Base-by-base conservation (phyloP, 2,329 filamentous ascomycete species). In the Aureobasidium sp. region DNA sequence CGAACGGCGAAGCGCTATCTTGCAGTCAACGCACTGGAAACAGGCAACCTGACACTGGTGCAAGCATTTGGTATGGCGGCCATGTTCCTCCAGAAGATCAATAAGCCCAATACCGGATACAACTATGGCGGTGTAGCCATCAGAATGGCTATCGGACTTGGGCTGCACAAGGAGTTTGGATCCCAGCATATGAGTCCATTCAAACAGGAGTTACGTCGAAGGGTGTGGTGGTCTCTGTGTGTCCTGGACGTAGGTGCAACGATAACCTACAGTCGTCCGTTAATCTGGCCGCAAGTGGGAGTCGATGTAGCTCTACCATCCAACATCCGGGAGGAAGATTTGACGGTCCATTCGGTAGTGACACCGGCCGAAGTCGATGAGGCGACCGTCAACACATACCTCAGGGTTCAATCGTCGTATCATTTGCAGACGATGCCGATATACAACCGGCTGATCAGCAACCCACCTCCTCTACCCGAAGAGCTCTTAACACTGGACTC, bases 71-170 rank as follows among this genome's bases (percentile, higher is more conserved):
- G 75, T 13, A 71, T 81, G 51, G 71, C 80, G 64, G 77, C 77
- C 61, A 80, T 80, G 60, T 79, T 79, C 63, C 71, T 77, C 0
- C 79, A 81, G 65, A 81, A 81, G 66, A 72, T 77, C 32, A 77
- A 80, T 66, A 79, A 79, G 62, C 79, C 79, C 2, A 81, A 81
- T 64, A 77, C 74, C 9, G 78, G 78, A 8, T 81, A 77, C 70
- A 80, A 78, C 51, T 79, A 78, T 63, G 67, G 79, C 7, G 79
- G 79, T 1, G 65, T 81, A 16, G 78, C 78, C n/a, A 72, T 78
- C 29, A 70, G 77, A 49, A 79, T 80, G 75, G 77, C 79, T 1
- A 77, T 80, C 71, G 77, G 77, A 39, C 67, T 81, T 14, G 78
- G 78, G 1, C 69, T 81, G n/a, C 78, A 81, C 63, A 79, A 79